A percentile compares a stretch with the other conserved stretches of the same genome.
phyloP scores from a whole-genome alignment of 768 basidiomycete genomes.

The Phylloporus sp. region DNA sequence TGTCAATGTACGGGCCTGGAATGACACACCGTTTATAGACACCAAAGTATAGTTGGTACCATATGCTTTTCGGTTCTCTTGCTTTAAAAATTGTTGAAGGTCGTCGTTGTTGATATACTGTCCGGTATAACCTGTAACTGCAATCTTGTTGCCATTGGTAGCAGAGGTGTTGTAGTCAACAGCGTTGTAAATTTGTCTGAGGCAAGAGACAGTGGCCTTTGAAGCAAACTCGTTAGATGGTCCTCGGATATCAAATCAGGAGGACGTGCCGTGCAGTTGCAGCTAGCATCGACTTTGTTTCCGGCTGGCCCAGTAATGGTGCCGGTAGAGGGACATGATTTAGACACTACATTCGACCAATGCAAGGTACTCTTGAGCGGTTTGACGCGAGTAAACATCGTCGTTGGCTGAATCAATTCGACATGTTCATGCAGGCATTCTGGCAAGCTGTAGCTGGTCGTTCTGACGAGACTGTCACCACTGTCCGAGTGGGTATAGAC shows the following conservation, averaged over 20 bases:
- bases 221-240: neutral
- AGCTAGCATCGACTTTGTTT: slow-evolving; percentile 42
- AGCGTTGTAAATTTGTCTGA: slow-evolving; percentile 54
- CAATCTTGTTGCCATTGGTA: slow-evolving; percentile 46
- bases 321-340: slow-evolving; percentile 2
- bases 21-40: slow-evolving; percentile 48
- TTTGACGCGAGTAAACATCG: slow-evolving; percentile 54
- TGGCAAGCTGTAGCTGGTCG: slow-evolving; percentile 68
- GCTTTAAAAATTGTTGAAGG: slow-evolving; percentile 46
- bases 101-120: slow-evolving; percentile 54
- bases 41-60: slow-evolving; percentile 50
- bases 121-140: slow-evolving; percentile 51
- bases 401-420: slow-evolving; percentile 70
- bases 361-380: slow-evolving; percentile 40
- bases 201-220: slow-evolving; percentile 49
- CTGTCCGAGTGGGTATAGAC: slow-evolving; percentile 53
- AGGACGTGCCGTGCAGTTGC: slow-evolving; percentile 35
- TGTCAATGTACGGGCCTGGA: neutral
- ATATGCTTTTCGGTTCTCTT: slow-evolving; percentile 46
- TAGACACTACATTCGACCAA: slow-evolving; percentile 17
- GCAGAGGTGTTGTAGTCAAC: slow-evolving; percentile 42
- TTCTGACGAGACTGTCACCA: slow-evolving; percentile 57
- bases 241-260: neutral
- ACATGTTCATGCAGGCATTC: slow-evolving; percentile 54
- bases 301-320: slow-evolving; percentile 32